phyloP scores from a whole-genome alignment of 257 asterid genomes.

The Osmanthus fragrans region DNA sequence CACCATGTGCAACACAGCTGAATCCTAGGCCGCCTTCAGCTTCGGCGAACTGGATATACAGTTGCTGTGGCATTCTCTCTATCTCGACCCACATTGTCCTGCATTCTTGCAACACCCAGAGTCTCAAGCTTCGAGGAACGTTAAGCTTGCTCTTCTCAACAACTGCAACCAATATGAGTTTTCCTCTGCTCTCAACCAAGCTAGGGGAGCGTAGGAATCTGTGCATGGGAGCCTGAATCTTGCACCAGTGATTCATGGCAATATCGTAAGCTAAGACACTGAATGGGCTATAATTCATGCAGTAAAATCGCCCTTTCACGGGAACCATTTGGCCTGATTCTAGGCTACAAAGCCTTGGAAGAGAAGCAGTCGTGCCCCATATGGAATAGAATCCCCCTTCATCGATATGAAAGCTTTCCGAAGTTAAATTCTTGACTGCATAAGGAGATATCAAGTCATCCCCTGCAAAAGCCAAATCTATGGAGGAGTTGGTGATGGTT shows the following conservation, averaged over 20 bases:
- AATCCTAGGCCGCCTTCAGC: constrained; percentile 73
- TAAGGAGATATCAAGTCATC: constrained; percentile 87
- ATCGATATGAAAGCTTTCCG: constrained; percentile 87
- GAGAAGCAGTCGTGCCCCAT: constrained; percentile 87
- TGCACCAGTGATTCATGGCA: constrained; percentile 57
- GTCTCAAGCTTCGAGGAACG: constrained; percentile 78
- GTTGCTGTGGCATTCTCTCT: constrained; percentile 95
- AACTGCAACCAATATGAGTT: constrained; percentile 66
- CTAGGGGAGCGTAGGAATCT: constrained; percentile 80
- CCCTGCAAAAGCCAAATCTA: constrained; percentile 78
- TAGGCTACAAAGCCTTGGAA: constrained; percentile 83
- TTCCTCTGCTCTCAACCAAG: constrained; percentile 63
- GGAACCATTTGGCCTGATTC: constrained; percentile 88
- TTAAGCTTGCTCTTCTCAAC: constrained; percentile 95
- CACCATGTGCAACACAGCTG: constrained; percentile 73
- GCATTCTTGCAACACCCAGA: constrained; percentile 75
- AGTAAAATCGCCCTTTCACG: constrained; percentile 64
- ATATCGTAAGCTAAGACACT: constrained; percentile 65
- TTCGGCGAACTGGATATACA: constrained; percentile 67
- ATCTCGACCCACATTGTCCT: constrained; percentile 76
- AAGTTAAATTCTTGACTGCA: constrained; percentile 83
- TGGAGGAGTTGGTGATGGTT: constrained; percentile 56
- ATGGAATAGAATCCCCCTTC: constrained; percentile 85
- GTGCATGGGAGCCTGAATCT: constrained; percentile 93
- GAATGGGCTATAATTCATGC: constrained; percentile 97